Conservation (phyloP, 176 grass and related monocot species). For the Oryza longistaminata region DNA sequence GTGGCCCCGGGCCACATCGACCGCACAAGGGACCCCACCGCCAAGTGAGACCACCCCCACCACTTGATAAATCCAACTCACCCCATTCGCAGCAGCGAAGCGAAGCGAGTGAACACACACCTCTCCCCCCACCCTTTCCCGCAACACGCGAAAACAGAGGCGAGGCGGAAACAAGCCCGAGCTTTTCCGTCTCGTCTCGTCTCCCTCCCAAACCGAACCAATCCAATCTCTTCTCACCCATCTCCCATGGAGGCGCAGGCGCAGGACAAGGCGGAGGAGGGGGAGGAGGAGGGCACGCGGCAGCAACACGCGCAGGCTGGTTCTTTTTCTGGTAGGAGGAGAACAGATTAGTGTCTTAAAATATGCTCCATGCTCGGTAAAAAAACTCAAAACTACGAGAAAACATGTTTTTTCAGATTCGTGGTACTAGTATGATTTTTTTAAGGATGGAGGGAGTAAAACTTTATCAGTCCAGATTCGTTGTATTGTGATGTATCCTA, state of each 20-base stretch:
- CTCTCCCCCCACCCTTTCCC: conserved; percentile 26
- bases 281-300: conserved; percentile 24
- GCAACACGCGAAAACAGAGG: conserved; percentile 37
- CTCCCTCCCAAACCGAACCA: background rate
- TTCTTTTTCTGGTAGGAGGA: no score
- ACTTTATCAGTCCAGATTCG: no score
- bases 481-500: no score
- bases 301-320: background rate
- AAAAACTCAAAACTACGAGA: no score
- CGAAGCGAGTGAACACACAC: conserved; percentile 39
- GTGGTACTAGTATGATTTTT: accelerated
- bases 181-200: background rate
- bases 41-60: conserved; percentile 52
- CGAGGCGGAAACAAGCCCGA: conserved; percentile 17
- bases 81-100: conserved; percentile 8
- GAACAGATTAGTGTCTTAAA: no score
- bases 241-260: conserved; percentile 54
- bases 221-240: background rate
- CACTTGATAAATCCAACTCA: conserved; percentile 31
- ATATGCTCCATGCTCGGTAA: no score
- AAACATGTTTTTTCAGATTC: no score
- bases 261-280: conserved; percentile 49
- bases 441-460: no score
- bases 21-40: conserved; percentile 42
- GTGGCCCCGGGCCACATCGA: conserved; percentile 54